These are phyloP conservation scores for Penicillium samsonianum DNA, from an alignment of 495 filamentous ascomycete species.

Conservation along the genomic window DNA sequence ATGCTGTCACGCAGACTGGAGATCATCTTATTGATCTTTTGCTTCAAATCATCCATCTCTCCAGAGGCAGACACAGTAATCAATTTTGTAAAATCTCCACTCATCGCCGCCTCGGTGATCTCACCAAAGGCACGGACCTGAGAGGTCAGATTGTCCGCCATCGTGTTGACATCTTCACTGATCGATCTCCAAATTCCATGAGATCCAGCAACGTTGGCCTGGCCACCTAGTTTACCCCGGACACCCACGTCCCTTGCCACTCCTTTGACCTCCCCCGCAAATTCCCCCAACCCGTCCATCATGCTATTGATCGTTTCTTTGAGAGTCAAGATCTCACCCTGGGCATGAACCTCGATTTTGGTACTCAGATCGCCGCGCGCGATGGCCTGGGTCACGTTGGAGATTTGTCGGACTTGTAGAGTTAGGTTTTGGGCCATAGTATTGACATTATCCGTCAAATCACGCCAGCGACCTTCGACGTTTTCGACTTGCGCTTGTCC, in stretches of 20 bases:
- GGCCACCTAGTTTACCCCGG: constrained; percentile 84
- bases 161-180: constrained; percentile 75
- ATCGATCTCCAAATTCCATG: constrained; percentile 96
- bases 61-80: constrained; percentile 91
- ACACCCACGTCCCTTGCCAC: constrained; percentile 93
- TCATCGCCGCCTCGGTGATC: constrained; percentile 88
- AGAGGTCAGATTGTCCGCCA: constrained; percentile 89
- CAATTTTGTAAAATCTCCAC: constrained; percentile 82
- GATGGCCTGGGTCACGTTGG: constrained; percentile 89
- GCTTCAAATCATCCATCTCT: constrained; percentile 94
- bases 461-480: constrained; percentile 89
- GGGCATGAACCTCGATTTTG: constrained; percentile 86
- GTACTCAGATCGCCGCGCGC: constrained; percentile 83
- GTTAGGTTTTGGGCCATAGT: constrained; percentile 95
- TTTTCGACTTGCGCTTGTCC: constrained; percentile 91
- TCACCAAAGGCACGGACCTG: constrained; percentile 89
- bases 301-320: constrained; percentile 96
- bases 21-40: constrained; percentile 96
- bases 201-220: constrained; percentile 85
- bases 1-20: constrained; percentile 72
- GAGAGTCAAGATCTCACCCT: constrained; percentile 84
- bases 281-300: constrained; percentile 87
- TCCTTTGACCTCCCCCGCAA: constrained; percentile 91
- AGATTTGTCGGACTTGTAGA: constrained; percentile 90
- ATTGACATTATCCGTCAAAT: constrained; percentile 91